Evolutionary conservation across 495 filamentous ascomycete genomes (phyloP), one percentile per base, ranked within the genome.

Genomic region (Penicillium waksmanii): DNA sequence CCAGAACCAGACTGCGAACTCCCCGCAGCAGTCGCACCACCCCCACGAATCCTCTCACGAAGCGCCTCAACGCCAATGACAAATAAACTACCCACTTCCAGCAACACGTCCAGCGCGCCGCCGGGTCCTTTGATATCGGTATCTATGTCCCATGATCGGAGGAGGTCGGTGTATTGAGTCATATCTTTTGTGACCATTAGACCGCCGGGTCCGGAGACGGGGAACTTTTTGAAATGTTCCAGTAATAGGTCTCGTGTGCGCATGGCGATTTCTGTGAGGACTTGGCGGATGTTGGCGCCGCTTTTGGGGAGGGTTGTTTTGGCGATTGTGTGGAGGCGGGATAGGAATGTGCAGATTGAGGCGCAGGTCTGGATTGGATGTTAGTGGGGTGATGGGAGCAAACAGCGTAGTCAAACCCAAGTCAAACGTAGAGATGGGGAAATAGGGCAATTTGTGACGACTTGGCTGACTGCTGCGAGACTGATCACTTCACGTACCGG

Each of bases 121-220:
- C 86, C 85, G 33, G 91, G 83, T 1, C 68, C 71, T 61, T 75
- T 73, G 52, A 67, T 53, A 27, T 76, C 73, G 42, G 90, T 88
- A 62, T 89, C 89, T 15, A 94, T 81, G 19, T 88, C 85, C 89
- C 92, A 96, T 46, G 86, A 87, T 56, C 88, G 85, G 46, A 98
- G 80, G 21, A 96, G 79, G 48, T 91, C 86, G 5, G 90, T 87
- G 69, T 99, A 99, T 64, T 89, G 91, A 15, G 90, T 91, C 64
- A 97, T 89, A 71, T 99, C 96, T 80, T 97, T 96, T 49, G 89
- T 92, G 25, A 98, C 92, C 85, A 97, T 93, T 43, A 99, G 81
- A 1, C 91, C 95, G 48, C 96, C 96, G 0, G 93, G 89, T 34
- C 92, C 90, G 69, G 90, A 96, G 42, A 98, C 92, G 46, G 84